Conservation (phyloP, 176 grass and related monocot genomes). For the Rhipidocladum racemiflorum region DNA sequence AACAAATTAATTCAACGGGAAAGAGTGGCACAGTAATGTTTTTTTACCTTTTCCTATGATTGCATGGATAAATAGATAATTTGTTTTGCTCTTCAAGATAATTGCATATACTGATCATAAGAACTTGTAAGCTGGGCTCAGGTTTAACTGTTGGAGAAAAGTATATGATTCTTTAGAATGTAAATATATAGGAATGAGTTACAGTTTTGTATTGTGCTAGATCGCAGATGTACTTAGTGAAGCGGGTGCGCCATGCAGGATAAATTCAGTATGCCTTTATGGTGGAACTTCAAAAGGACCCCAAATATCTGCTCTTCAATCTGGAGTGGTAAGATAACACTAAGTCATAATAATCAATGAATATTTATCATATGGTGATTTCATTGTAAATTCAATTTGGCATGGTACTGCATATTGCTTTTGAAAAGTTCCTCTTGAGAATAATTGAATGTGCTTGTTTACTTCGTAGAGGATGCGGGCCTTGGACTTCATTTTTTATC, state of each 20-base stretch:
- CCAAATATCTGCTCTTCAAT: constrained; percentile 89
- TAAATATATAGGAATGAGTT: constrained; percentile 9
- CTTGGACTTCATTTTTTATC: background rate
- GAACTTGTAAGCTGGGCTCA: background rate
- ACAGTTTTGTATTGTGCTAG: constrained; percentile 43
- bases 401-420: background rate
- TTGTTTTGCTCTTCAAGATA: background rate
- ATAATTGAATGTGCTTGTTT: constrained; percentile 12
- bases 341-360: background rate
- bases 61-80: background rate
- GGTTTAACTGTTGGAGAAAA: background rate
- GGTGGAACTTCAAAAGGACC: constrained; percentile 94
- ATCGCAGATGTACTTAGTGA: constrained; percentile 83
- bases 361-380: constrained; percentile 11
- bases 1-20: background rate
- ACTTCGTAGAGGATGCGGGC: background rate
- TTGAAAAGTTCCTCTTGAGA: background rate
- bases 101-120: constrained; percentile 13
- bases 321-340: constrained; percentile 83
- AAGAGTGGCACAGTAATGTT: background rate
- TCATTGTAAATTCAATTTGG: background rate
- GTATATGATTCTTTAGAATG: background rate
- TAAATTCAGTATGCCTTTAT: constrained; percentile 88
- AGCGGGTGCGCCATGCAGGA: constrained; percentile 72
- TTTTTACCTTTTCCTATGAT: background rate